Base-by-base conservation (phyloP, 2,329 filamentous ascomycete species). In the Trichophyton equinum region DNA sequence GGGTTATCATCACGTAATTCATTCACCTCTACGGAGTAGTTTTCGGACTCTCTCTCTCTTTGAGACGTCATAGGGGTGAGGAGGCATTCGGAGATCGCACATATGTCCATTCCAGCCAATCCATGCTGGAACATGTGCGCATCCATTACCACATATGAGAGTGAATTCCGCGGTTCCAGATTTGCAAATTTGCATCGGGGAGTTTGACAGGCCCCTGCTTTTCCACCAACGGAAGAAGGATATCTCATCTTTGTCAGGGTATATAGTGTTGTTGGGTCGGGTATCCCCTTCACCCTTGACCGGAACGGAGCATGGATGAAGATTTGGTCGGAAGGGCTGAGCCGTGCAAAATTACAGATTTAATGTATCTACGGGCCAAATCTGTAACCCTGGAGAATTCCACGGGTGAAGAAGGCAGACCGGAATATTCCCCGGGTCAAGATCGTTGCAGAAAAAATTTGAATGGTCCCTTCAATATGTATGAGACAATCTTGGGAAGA, bases 361-460 rank as follows among this genome's bases (percentile, higher is more conserved):
- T 71, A 2, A 68, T 67, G 61, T 78, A 75, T 38, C 74, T 75
- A 57, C 75, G 77, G 65, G 76, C 75, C 22, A 64, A 71, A 67
- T 77, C 74, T 40, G 77, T 62, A n/a, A 76, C 65, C 0, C 72
- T 74, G 0, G 66, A 74, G 49, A 77, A 73, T 30, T 36, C 60
- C 5, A 73, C 65, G 22, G 66, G 66, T 61, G 70, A 75, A 4
- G 3, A 5, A 11, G 46, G 69, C 78, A 66, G 15, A 70, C 65
- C 22, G 77, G 71, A 65, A 78, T 74, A 62, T 78, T 76, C 22
- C 65, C 22, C 2, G 73, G 72, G 36, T 68, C 69, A 22, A 78
- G 56, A 62, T 76, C 74, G 62, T 76, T 71, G 56, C 70, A 75
- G 65, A 38, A 73, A 76, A 44, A 70, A 64, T 57, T 67, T 66